Evolutionary conservation across 371 early-diverging fungal species (phyloP).

Genomic region (Aphelidium insulamus): DNA sequence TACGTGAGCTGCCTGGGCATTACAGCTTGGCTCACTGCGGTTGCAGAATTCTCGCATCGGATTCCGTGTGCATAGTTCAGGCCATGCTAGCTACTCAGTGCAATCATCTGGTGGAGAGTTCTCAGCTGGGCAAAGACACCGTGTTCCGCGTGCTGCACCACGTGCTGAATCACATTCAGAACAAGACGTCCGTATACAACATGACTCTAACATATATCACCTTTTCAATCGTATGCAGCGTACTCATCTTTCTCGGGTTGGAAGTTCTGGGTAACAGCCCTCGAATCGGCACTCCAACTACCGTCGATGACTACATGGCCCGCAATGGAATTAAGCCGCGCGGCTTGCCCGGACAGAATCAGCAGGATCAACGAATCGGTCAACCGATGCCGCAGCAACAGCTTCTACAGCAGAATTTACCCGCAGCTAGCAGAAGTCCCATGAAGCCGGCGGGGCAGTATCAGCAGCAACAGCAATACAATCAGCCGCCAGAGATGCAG

Average conservation of each 20-base stretch:
- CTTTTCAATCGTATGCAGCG: slow-evolving; percentile 21
- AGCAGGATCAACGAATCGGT: not conserved
- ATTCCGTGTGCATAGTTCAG: slow-evolving; percentile 1
- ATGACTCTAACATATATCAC: slow-evolving; percentile 1
- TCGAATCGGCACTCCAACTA: slow-evolving; percentile 1
- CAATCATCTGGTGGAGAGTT: slow-evolving; percentile 19
- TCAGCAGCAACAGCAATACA: no score
- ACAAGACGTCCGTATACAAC: slow-evolving; percentile 20
- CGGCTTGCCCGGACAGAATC: not conserved
- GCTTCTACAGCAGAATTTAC: no score
- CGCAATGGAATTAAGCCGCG: slow-evolving; percentile 1
- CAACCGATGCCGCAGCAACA: no score
- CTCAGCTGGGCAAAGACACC: slow-evolving; percentile 19
- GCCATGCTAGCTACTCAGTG: slow-evolving; percentile 35
- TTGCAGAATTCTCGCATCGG: slow-evolving; percentile 1
- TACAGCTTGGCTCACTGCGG: no score
- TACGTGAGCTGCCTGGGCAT: no score
- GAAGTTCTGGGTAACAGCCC: slow-evolving; percentile 4
- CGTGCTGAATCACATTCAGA: slow-evolving; percentile 22
- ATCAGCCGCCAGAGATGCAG: no score
- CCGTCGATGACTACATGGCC: not conserved
- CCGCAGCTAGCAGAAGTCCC: no score
- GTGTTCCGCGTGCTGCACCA: slow-evolving; percentile 23
- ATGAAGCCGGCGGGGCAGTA: no score
- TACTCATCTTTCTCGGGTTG: slow-evolving; percentile 16